A percentile compares a stretch with the other conserved stretches of the same genome.
Evolutionary conservation across 176 grass and related monocot species (phyloP).

Genomic region (Aegilops sharonensis): DNA sequence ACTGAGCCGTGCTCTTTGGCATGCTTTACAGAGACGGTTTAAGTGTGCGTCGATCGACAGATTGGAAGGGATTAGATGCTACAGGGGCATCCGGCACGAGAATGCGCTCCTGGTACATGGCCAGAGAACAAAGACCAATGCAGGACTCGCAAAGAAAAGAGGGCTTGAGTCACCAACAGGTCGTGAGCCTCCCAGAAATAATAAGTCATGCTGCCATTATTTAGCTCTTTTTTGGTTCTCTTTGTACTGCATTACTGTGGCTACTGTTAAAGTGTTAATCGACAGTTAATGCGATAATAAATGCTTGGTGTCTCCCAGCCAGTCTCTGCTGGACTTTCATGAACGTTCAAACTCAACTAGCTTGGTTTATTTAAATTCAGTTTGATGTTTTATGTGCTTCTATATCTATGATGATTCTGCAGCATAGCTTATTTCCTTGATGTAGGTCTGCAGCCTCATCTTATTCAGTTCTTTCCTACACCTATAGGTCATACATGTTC

Average conservation of each 20-base stretch:
- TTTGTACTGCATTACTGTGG: background rate
- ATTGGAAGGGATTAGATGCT: too few relatives aligned
- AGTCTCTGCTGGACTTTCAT: background rate
- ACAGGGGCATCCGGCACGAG: too few relatives aligned
- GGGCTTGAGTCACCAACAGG: too few relatives aligned
- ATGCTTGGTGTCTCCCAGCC: background rate
- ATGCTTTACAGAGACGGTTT: too few relatives aligned
- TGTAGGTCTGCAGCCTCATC: background rate
- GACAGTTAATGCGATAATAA: background rate
- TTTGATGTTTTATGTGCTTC: background rate
- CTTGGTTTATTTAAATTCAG: background rate
- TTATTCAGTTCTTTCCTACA: background rate
- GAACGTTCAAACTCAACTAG: background rate
- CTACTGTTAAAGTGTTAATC: background rate
- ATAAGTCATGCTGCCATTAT: slow-evolving; percentile 5
- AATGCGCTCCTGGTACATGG: too few relatives aligned
- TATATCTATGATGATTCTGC: too few relatives aligned
- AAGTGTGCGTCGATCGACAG: too few relatives aligned
- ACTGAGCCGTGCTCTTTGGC: too few relatives aligned
- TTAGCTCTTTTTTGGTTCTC: slow-evolving; percentile 4
- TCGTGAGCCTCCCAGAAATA: background rate
- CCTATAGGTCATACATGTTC: background rate
- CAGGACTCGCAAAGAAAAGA: too few relatives aligned
- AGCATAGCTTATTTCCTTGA: background rate
- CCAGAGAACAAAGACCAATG: too few relatives aligned